phyloP scores from a whole-genome alignment of 2,329 filamentous ascomycete genomes.

The Pestalotiopsis sp. region DNA sequence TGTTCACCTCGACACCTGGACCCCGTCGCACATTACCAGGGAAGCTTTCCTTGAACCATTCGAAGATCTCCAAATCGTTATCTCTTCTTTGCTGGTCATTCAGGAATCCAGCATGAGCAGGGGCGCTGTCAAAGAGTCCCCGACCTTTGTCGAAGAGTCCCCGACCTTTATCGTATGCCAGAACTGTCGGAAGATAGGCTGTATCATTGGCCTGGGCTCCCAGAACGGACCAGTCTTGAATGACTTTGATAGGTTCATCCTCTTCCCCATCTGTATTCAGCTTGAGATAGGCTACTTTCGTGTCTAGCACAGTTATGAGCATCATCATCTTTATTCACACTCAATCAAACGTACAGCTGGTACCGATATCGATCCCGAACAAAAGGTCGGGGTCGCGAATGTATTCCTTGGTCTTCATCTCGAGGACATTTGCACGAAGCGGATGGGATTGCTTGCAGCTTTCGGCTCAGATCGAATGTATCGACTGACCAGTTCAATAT shows the following conservation, averaged over 20 bases:
- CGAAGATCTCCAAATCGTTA: neutral
- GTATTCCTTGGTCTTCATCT: neutral
- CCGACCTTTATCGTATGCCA: neutral
- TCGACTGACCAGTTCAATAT: too few species aligned
- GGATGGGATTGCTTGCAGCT: too few species aligned
- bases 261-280: neutral
- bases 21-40: neutral
- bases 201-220: neutral
- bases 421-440: neutral
- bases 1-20: neutral
- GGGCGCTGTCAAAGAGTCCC: neutral
- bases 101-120: neutral
- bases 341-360: neutral
- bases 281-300: neutral
- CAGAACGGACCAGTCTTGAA: neutral
- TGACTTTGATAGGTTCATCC: neutral
- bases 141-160: too few species aligned
- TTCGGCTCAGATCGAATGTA: too few species aligned
- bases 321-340: neutral
- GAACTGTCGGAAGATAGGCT: neutral
- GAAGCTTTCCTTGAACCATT: neutral
- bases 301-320: neutral
- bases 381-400: neutral
- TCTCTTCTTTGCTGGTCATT: neutral
- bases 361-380: neutral